These are phyloP conservation scores for Vicia villosa DNA, from an alignment of 306 rosid species.

Conservation along the genomic window DNA sequence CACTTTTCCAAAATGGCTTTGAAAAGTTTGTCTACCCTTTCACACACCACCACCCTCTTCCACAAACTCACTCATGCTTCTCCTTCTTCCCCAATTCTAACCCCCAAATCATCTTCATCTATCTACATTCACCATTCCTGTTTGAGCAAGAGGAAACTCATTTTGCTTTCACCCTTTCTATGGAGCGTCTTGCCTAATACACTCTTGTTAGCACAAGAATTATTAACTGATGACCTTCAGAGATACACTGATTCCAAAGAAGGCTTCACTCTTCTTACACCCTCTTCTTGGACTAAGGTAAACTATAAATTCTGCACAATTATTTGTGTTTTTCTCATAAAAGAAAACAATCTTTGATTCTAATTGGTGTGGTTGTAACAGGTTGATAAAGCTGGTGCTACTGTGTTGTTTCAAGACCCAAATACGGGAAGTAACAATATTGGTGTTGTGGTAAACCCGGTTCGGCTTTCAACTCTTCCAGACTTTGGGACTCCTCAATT, in stretches of 20 bases:
- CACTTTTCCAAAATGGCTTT: slow-evolving; percentile 33
- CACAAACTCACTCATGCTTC: slow-evolving; percentile 32
- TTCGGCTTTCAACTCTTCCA: slow-evolving; percentile 76
- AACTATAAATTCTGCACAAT: not conserved
- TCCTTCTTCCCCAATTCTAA: slow-evolving; percentile 39
- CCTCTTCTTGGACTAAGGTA: slow-evolving; percentile 91
- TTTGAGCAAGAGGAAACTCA: slow-evolving; percentile 57
- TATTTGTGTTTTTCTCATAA: not conserved
- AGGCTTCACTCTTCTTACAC: slow-evolving; percentile 90
- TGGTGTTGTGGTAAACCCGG: slow-evolving; percentile 88
- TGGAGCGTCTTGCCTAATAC: slow-evolving; percentile 48
- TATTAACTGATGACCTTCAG: slow-evolving; percentile 52
- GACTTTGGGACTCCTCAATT: slow-evolving; percentile 87
- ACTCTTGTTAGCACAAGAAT: slow-evolving; percentile 55
- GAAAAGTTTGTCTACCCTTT: slow-evolving; percentile 28
- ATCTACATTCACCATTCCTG: slow-evolving; percentile 16
- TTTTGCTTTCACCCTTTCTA: slow-evolving; percentile 43
- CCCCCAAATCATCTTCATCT: slow-evolving; percentile 32
- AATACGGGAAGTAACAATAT: slow-evolving; percentile 71
- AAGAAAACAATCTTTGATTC: slow-evolving; percentile 19
- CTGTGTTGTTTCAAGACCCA: slow-evolving; percentile 72
- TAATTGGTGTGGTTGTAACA: slow-evolving; percentile 32
- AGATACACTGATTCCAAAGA: slow-evolving; percentile 74
- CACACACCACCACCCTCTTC: slow-evolving; percentile 30
- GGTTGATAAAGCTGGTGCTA: slow-evolving; percentile 96